A percentile compares a stretch with the other conserved stretches of the same genome.
phyloP scores from a whole-genome alignment of 2,329 filamentous ascomycete genomes.

The Aureobasidium sp. region DNA sequence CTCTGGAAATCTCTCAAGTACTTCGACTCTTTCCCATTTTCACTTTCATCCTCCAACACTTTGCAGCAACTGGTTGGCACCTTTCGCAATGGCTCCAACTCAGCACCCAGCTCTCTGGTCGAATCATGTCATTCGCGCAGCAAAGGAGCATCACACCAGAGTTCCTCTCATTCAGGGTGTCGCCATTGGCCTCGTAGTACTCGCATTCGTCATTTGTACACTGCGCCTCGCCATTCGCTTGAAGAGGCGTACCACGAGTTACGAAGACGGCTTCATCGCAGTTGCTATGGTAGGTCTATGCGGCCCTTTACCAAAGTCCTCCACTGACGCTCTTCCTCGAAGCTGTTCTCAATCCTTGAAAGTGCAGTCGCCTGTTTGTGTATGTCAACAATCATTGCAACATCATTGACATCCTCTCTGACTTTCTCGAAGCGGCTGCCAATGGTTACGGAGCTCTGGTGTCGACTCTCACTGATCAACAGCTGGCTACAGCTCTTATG shows the following conservation, averaged over 20 bases:
- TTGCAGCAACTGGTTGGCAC: neutral
- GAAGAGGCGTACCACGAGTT: neutral
- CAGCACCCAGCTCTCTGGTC: neutral
- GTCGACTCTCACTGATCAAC: neutral
- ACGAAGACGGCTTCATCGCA: constrained; percentile 6
- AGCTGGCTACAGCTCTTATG: constrained; percentile 2
- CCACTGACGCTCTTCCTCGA: neutral
- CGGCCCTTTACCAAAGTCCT: neutral
- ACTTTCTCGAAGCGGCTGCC: neutral
- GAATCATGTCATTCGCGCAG: neutral
- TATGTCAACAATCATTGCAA: neutral
- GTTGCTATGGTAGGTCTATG: neutral
- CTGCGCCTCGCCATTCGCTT: neutral
- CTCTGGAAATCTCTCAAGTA: neutral
- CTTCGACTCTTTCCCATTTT: neutral
- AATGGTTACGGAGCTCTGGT: neutral
- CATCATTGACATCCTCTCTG: neutral
- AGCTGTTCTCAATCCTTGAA: constrained; percentile 6
- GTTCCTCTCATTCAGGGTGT: neutral
- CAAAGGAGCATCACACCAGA: neutral
- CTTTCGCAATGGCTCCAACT: neutral
- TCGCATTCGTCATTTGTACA: neutral
- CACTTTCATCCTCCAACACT: neutral
- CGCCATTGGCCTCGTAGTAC: neutral
- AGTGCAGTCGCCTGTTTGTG: neutral